Evolutionary conservation across 768 basidiomycete genomes (phyloP), one percentile per base, ranked within the genome.

Genomic region (Phylloporus sp.): DNA sequence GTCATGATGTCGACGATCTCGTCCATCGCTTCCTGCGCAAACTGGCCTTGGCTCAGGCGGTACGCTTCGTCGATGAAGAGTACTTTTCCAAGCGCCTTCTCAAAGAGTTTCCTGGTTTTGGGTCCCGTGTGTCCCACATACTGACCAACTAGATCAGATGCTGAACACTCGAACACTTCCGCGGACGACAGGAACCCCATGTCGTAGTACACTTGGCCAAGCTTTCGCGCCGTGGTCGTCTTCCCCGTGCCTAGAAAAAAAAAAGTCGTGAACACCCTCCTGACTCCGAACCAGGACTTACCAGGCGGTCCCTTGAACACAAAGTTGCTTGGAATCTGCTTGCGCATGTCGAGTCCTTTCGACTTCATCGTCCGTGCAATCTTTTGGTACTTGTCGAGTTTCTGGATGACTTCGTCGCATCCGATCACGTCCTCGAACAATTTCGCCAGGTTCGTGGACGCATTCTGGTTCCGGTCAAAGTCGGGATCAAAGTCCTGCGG

Each of bases 11-110:
- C 76, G 9, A 86, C 84, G 22, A 86, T 59, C 53, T 86, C 85
- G 59, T 86, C 85, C 24, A 84, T 74, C 7, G 84, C 85, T 60
- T 86, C 85, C 58, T 82, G 72, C 2, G 82, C 81, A 52, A 84
- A 86, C 0, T 69, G 76, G 0, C 82, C 83, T 38, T 81, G 70
- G 8, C 71, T 61, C 11, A 86, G 69, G 21, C 82, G 70, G 54
- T 86, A 86, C 0, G 84, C 84, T 50, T 86, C 84, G 44, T 86
- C 84, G 42, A 86, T 71, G 66, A 86, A 86, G 1, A 86, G 69
- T 4, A 86, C 82, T 33, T 75, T 73, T 1, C 84, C 84, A 1
- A 83, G 70, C 0, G 81, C 84, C 58, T 78, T 80, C 37, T 83
- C 79, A 38, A 86, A 77, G 1, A 79, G 55, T 43, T 76, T 70